Percentiles rank a stretch among this genome's conserved stretches.
phyloP scores from a whole-genome alignment of 176 grass and related monocot genomes.

The sorghum (Sorghum bicolor) region Sorghum_bicolor_NCBIv3 NC_012870.2:11377001-11377500 shows the following conservation, averaged over 20 bases:
- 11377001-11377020: too few relatives aligned
- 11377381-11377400: constrained; percentile 37
- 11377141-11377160: constrained; percentile 49
- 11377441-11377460: constrained; percentile 54
- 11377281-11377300: constrained; percentile 28
- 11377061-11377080: too few relatives aligned
- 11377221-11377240: constrained; percentile 58
- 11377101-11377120: background rate
- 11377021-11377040: background rate
- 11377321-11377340: constrained; percentile 65
- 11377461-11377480: background rate
- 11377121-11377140: constrained; percentile 38
- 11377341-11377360: constrained; percentile 39
- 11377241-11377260: constrained; percentile 39
- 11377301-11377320: constrained; percentile 72
- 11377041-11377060: background rate
- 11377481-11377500: background rate
- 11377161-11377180: constrained; percentile 31
- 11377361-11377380: constrained; percentile 48
- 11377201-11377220: constrained; percentile 44
- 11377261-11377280: constrained; percentile 71
- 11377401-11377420: background rate
- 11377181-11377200: constrained; percentile 29
- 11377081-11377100: background rate
- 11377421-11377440: constrained; percentile 62